These are phyloP conservation scores for Aspergillus pseudoglaucus DNA, from an alignment of 2,329 filamentous ascomycete genomes.

Conservation along the genomic window DNA sequence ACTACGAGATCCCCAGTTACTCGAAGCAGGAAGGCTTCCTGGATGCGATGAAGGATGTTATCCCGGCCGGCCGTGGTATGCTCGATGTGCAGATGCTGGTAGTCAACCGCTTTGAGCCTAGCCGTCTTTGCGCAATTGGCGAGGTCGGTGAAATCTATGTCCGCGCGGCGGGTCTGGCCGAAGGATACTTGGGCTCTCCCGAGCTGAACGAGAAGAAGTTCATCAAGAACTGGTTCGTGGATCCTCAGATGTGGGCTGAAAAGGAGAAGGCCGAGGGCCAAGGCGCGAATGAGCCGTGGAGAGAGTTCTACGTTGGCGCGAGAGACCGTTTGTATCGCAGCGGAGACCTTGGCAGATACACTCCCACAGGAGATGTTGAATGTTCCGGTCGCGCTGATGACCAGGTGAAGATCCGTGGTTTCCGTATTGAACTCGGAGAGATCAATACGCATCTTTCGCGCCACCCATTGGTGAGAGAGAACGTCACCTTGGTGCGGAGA, in stretches of 20 bases:
- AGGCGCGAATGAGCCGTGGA: conserved; percentile 62
- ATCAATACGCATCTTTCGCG: conserved; percentile 78
- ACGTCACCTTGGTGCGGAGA: conserved; percentile 75
- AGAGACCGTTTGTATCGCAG: conserved; percentile 81
- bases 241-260: conserved; percentile 62
- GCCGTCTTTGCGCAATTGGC: conserved; percentile 67
- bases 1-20: conserved; percentile 67
- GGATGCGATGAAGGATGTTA: conserved; percentile 63
- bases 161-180: conserved; percentile 73
- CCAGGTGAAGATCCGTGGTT: conserved; percentile 94
- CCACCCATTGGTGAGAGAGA: conserved; percentile 71
- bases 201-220: conserved; percentile 71
- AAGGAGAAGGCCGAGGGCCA: conserved; percentile 52
- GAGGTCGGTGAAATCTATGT: conserved; percentile 82
- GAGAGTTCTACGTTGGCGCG: conserved; percentile 70
- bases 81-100: conserved; percentile 81
- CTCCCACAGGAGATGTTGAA: conserved; percentile 64
- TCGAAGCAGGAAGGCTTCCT: conserved; percentile 58
- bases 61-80: conserved; percentile 83
- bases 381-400: conserved; percentile 75
- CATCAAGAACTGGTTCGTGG: conserved; percentile 77
- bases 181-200: conserved; percentile 61
- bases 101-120: conserved; percentile 62
- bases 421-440: conserved; percentile 89
- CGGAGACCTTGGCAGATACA: conserved; percentile 76